Percentiles rank a stretch among this genome's conserved stretches.
These are phyloP conservation scores for Sporisorium sorghi DNA, from an alignment of 1,284 basidiomycete species.

Conservation along the genomic window DNA sequence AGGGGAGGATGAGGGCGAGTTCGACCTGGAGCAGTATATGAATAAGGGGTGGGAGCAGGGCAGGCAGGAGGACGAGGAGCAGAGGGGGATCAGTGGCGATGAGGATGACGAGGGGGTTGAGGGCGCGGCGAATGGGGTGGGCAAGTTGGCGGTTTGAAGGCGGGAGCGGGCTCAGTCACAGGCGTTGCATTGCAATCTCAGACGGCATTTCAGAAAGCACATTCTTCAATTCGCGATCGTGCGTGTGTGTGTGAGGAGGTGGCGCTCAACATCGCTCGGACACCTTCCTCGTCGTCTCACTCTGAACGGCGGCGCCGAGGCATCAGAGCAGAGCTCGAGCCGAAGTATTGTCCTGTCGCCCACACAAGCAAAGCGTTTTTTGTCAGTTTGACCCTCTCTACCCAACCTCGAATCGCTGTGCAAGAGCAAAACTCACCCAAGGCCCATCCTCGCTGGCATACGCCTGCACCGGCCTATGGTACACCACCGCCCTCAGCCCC, in stretches of 20 bases:
- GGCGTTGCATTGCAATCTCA: conserved; percentile 1
- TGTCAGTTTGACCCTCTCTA: no score
- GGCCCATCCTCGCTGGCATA: conserved; percentile 48
- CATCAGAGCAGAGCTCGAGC: conserved; percentile 2
- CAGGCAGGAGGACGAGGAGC: conserved; percentile 54
- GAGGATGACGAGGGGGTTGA: conserved; percentile 39
- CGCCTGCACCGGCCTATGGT: conserved; percentile 47
- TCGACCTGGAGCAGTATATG: conserved; percentile 64
- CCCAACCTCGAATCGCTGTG: no score
- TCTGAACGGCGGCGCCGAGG: no score
- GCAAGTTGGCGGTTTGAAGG: conserved; percentile 19
- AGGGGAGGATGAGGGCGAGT: conserved; percentile 70
- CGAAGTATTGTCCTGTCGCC: conserved; percentile 14
- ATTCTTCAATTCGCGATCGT: background rate
- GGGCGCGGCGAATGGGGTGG: conserved; percentile 13
- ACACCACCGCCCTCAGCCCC: conserved; percentile 45
- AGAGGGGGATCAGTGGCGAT: conserved; percentile 24
- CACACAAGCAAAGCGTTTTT: background rate
- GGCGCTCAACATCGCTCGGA: no score
- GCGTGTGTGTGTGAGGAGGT: background rate
- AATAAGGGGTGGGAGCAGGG: conserved; percentile 62
- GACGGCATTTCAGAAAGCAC: background rate
- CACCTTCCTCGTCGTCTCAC: no score
- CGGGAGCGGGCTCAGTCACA: background rate
- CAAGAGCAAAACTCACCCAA: conserved; percentile 48